Base-by-base conservation (phyloP, 1,284 basidiomycete species). In the Cryptococcus wingfieldii region DNA sequence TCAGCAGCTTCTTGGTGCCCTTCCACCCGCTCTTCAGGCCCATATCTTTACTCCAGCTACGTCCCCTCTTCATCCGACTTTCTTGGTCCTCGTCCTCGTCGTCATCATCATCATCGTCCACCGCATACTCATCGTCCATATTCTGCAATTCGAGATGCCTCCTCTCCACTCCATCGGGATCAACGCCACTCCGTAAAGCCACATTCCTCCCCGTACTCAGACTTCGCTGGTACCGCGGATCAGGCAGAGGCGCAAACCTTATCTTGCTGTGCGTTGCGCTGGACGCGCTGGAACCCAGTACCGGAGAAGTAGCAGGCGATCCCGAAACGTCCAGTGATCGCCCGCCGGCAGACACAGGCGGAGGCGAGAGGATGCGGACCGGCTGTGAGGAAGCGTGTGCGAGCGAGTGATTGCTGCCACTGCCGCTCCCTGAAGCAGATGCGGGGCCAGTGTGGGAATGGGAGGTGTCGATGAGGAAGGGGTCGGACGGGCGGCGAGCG, bases 211-310 rank as follows among this genome's bases (percentile, higher is more conserved):
- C 75, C 8, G 71, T 75, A 13, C 71, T 74, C 4, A 75, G 61
- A 13, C 72, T 74, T 9, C 76, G 62, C 7, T 71, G 71, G 27
- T 71, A 54, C 43, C 63, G 54, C 1, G 76, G 74, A 57, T 75
- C 72, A 18, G 76, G 76, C 4, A 77, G 64, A 1, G 76, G 76
- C 1, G 76, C 76, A 44, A 77, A 77, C 16, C 76, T 64, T 56
- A 77, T 77, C 47, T 65, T 66, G 41, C 53, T 51, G 16, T 37
- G 12, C 18, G 54, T 28, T 19, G 23, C 47, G 45, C 45, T 23
- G 16, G 45, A 46, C n/a, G 41, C 41, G 14, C 18, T 25, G 25
- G 7, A n/a, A 5, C 31, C 38, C 31, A 48, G 12, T 7, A 28
- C n/a, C 16, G 37, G 31, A 18, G 18, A 18, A n/a, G 18, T n/a